Base-by-base conservation (phyloP, 306 rosid genomes). In the Vigna radiata region DNA sequence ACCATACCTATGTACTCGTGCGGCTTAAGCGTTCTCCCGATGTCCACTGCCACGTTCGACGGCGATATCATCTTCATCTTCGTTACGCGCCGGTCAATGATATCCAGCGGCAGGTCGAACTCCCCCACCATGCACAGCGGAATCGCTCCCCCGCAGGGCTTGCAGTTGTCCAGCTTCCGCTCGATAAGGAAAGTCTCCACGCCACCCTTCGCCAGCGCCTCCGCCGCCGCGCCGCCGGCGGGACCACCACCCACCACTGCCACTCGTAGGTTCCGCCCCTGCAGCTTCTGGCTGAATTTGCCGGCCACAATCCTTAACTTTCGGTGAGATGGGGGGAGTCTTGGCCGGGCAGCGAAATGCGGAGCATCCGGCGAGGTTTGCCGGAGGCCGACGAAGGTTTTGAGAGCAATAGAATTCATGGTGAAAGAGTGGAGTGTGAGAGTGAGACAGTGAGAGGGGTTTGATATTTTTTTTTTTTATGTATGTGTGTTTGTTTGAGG, bases 11-110 rank as follows among this genome's bases (percentile, higher is more conserved):
- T 96, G 73, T 91, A 96, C 88, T 96, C 99, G 71, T 96, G 98
- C 21, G 98, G 93, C 80, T 96, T 96, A 17, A 96, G 77, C 3
- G 97, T 96, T 59, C 53, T 84, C 0, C 99, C 98, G 56, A 96
- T 92, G 60, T 96, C 98, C 5, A 96, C 99, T 8, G 97, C 99
- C 13, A 96, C 98, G 55, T 96, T 96, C 16, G 99, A 96, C 71
- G 98, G 99, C 13, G 99, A 96, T 2, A 96, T 91, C 99, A 96
- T 92, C 91, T 96, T 92, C 99, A 96, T 96, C 84, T 91, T 92
- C 2, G 98, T 96, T 16, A 96, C 99, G 5, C 91, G 87, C 2
- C 99, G 97, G 90, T 96, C 98, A 0, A 96, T 96, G 79, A 96
- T 87, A 72, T 92, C 98, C 66, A 92, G 27, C 5, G 98, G 98